A percentile compares a stretch with the other conserved stretches of the same genome.
These are phyloP conservation scores for Gastrolobium bilobum DNA, from an alignment of 306 rosid genomes.

Conservation along the genomic window DNA sequence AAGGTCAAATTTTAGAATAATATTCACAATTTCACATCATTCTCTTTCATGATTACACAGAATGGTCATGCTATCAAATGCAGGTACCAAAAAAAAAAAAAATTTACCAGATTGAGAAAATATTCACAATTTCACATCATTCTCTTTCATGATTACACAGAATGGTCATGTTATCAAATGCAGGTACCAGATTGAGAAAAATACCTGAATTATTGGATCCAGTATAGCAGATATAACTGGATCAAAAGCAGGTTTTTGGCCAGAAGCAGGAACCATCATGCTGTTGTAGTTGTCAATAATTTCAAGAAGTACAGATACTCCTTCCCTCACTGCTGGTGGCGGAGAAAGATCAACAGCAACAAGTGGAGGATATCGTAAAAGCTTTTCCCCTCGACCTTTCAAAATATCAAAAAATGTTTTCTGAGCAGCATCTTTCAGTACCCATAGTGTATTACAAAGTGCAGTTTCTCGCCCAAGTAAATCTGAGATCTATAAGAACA, in stretches of 20 bases:
- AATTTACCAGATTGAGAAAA: neutral
- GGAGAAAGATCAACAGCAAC: constrained; percentile 98
- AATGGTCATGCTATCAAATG: constrained; percentile 33
- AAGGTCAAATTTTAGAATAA: constrained; percentile 33
- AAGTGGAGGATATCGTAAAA: constrained; percentile 91
- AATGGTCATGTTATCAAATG: constrained; percentile 33
- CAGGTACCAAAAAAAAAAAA: neutral
- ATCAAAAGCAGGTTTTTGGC: constrained; percentile 79
- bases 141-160: constrained; percentile 28
- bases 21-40: constrained; percentile 28
- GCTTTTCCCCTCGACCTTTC: constrained; percentile 90
- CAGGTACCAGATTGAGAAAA: constrained; percentile 36
- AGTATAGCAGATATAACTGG: constrained; percentile 90
- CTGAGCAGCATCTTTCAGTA: constrained; percentile 90
- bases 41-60: constrained; percentile 27
- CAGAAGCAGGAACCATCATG: constrained; percentile 90
- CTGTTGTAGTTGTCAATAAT: constrained; percentile 82
- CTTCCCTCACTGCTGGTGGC: constrained; percentile 97
- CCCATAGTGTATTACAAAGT: constrained; percentile 86
- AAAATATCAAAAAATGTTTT: constrained; percentile 93
- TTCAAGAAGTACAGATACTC: constrained; percentile 92
- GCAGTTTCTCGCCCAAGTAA: constrained; percentile 93
- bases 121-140: constrained; percentile 28
- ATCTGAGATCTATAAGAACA: constrained; percentile 79
- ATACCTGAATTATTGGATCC: constrained; percentile 95